Evolutionary conservation across 208 protist species (phyloP).

Genomic region (Acanthamoeba triangularis): DNA sequence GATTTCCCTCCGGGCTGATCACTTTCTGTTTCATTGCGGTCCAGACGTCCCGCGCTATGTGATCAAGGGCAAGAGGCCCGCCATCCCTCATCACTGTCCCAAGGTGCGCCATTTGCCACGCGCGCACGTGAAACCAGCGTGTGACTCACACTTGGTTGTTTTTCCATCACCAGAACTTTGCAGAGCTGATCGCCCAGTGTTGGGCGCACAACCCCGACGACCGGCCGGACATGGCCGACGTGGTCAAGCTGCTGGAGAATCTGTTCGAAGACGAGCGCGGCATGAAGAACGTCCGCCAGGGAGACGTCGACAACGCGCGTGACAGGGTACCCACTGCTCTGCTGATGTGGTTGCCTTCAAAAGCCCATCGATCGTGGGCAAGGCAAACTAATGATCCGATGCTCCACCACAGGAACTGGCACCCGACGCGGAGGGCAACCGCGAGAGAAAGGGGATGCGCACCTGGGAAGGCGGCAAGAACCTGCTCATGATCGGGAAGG

Average conservation of each 20-base stretch:
- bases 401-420: not conserved
- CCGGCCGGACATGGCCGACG: conserved; percentile 11
- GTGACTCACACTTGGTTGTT: no score
- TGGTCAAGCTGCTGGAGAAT: not conserved
- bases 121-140: no score
- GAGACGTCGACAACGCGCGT: not conserved
- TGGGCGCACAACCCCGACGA: conserved; percentile 8
- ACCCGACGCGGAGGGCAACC: not conserved
- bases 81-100: conserved; percentile 35
- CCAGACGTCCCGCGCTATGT: conserved; percentile 17
- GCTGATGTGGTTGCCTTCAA: not conserved
- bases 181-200: not conserved
- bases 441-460: not conserved
- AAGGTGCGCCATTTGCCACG: no score
- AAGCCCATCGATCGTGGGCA: not conserved
- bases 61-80: conserved; percentile 31
- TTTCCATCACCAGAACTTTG: conserved; percentile 4
- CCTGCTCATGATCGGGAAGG: not conserved
- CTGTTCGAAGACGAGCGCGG: conserved; percentile 39
- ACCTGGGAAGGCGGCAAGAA: conserved; percentile 51
- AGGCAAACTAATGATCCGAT: no score
- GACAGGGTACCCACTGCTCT: not conserved
- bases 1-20: no score
- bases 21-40: no score
- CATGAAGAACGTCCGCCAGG: not conserved